phyloP scores from a whole-genome alignment of 257 asterid species.

The Solanum rostratum region DNA sequence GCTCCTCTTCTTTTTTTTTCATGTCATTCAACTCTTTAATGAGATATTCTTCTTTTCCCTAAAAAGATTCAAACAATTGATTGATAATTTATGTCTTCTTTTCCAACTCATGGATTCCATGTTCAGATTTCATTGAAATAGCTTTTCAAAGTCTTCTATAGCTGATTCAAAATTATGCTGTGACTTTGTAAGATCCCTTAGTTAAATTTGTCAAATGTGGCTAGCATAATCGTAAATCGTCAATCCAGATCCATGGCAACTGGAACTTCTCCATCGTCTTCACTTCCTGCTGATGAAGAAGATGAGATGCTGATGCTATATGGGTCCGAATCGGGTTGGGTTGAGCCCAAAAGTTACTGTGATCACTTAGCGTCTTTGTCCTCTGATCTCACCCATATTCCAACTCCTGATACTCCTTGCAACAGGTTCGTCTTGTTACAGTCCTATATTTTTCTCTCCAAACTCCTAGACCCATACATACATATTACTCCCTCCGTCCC shows the following conservation, averaged over 20 bases:
- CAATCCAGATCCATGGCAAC: neutral
- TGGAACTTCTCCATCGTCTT: constrained; percentile 31
- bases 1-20: neutral
- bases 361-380: constrained; percentile 56
- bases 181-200: neutral
- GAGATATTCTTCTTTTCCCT: neutral
- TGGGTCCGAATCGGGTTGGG: constrained; percentile 81
- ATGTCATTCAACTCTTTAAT: neutral
- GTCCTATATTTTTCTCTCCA: neutral
- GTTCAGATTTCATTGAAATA: neutral
- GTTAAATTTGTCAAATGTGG: neutral
- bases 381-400: constrained; percentile 58
- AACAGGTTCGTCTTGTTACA: constrained; percentile 26
- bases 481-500: too few species aligned
- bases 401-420: constrained; percentile 67
- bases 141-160: neutral
- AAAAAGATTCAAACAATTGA: neutral
- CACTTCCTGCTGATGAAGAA: constrained; percentile 13
- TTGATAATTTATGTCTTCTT: neutral
- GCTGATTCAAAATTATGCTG: neutral
- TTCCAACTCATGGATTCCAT: neutral
- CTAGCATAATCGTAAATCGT: neutral
- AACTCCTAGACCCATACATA: neutral
- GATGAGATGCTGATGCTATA: constrained; percentile 29
- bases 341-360: constrained; percentile 81